Evolutionary conservation across 495 filamentous ascomycete species (phyloP).

Genomic region (Rhypophila decipiens): DNA sequence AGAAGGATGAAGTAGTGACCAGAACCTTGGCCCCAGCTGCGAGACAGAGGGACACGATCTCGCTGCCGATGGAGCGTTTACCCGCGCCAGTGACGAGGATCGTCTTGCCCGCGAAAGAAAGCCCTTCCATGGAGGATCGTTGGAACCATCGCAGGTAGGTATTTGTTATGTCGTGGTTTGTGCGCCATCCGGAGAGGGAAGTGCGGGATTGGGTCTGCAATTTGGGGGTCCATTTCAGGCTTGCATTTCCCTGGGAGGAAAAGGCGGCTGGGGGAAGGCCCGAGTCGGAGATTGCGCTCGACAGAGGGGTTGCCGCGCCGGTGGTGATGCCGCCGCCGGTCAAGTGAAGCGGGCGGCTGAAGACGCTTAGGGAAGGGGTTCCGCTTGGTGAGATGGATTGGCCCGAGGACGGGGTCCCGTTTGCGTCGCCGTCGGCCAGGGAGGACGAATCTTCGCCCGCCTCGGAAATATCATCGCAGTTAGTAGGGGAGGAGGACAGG

Average conservation of each 20-base stretch:
- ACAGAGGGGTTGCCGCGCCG: constrained; percentile 59
- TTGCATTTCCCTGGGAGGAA: constrained; percentile 94
- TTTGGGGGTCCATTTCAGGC: no score
- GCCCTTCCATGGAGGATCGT: constrained; percentile 49
- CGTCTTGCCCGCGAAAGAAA: constrained; percentile 88
- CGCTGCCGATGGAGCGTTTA: constrained; percentile 90
- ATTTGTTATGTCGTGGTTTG: constrained; percentile 81
- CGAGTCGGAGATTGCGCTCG: constrained; percentile 80
- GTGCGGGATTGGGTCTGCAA: no score
- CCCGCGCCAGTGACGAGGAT: constrained; percentile 93
- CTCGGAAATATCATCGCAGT: no score
- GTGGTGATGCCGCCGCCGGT: constrained; percentile 87
- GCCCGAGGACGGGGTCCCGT: no score
- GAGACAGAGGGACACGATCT: constrained; percentile 83
- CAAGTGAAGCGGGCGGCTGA: constrained; percentile 88
- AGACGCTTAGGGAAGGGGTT: constrained; percentile 91
- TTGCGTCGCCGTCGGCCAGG: no score
- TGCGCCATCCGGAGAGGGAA: no score
- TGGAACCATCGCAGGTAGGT: constrained; percentile 77
- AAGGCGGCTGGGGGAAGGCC: constrained; percentile 96
- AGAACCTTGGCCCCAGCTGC: constrained; percentile 86
- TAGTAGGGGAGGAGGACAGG: no score
- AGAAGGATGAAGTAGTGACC: constrained; percentile 86
- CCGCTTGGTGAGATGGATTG: no score
- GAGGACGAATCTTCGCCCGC: no score